Conservation (phyloP, 352 stramenopile species). For the Phytopythium delawarense region DNA sequence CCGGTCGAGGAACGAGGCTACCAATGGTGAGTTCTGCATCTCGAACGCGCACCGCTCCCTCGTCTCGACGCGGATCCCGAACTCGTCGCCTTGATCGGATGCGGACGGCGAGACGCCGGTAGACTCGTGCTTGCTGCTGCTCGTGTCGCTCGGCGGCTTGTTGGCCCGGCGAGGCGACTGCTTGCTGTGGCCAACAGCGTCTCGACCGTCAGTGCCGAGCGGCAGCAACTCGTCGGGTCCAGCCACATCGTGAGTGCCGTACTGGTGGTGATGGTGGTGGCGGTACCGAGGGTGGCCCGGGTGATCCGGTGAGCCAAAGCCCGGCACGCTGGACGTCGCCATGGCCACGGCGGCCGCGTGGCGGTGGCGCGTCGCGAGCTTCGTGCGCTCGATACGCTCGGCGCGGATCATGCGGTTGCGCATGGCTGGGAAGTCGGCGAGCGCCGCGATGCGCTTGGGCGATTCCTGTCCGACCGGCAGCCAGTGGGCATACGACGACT, state of each 20-base stretch:
- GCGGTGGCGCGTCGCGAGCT: constrained; percentile 46
- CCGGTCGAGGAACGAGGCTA: constrained; percentile 44
- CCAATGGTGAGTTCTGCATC: constrained; percentile 66
- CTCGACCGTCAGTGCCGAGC: not conserved
- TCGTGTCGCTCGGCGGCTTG: not conserved
- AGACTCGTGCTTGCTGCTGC: not conserved
- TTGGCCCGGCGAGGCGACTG: not conserved
- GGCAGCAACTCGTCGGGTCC: not conserved
- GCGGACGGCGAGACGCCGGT: not conserved
- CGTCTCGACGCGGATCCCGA: constrained; percentile 26
- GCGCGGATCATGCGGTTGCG: constrained; percentile 59
- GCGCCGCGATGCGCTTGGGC: constrained; percentile 47
- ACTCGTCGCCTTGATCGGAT: constrained; percentile 15
- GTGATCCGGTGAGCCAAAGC: not conserved
- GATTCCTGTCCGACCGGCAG: constrained; percentile 50
- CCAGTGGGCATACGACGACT: constrained; percentile 32
- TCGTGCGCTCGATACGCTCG: constrained; percentile 57
- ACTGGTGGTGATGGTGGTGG: constrained; percentile 3
- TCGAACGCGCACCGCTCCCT: constrained; percentile 49
- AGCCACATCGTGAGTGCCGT: not conserved
- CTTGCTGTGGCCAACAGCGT: not conserved
- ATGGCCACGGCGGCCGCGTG: constrained; percentile 21
- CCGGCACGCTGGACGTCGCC: not conserved
- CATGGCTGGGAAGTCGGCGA: constrained; percentile 65
- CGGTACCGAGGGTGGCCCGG: not conserved